Conservation (phyloP, 1,139 yeast genomes). For the Kodamaea derodonti region DNA sequence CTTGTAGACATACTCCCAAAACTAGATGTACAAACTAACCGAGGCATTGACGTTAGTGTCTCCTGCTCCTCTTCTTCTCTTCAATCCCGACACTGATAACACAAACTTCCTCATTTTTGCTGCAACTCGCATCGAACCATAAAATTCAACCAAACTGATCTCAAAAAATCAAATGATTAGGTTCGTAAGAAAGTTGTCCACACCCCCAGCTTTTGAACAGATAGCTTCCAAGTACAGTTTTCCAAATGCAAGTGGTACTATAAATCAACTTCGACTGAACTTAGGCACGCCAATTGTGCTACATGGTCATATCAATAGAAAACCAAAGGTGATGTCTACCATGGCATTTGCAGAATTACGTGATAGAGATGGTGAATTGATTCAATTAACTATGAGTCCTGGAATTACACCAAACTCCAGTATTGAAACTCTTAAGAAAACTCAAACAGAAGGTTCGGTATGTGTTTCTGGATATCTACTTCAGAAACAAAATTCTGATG, state of each 20-base stretch:
- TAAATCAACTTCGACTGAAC: constrained; percentile 1
- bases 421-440: constrained; percentile 42
- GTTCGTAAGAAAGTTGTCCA: constrained; percentile 1
- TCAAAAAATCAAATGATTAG: not conserved
- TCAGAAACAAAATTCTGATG: constrained; percentile 23
- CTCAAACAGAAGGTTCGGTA: constrained; percentile 73
- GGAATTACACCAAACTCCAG: constrained; percentile 36
- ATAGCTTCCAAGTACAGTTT: constrained; percentile 6
- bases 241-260: constrained; percentile 4
- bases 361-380: constrained; percentile 62
- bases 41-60: too few species aligned
- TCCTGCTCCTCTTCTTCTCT: too few species aligned
- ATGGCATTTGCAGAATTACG: constrained; percentile 70
- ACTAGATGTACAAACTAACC: too few species aligned
- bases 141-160: not conserved
- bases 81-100: too few species aligned
- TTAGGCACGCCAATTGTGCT: constrained; percentile 26
- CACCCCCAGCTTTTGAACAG: constrained; percentile 3
- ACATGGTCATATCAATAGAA: constrained; percentile 79
- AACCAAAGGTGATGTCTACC: constrained; percentile 49
- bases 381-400: constrained; percentile 56
- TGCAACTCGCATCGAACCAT: not conserved
- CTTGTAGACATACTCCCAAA: too few species aligned
- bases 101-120: too few species aligned
- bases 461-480: constrained; percentile 57